A percentile compares a stretch with the other conserved stretches of the same genome.
Conservation (phyloP, 495 filamentous ascomycete genomes). For the Lasiosphaeria hispida region DNA sequence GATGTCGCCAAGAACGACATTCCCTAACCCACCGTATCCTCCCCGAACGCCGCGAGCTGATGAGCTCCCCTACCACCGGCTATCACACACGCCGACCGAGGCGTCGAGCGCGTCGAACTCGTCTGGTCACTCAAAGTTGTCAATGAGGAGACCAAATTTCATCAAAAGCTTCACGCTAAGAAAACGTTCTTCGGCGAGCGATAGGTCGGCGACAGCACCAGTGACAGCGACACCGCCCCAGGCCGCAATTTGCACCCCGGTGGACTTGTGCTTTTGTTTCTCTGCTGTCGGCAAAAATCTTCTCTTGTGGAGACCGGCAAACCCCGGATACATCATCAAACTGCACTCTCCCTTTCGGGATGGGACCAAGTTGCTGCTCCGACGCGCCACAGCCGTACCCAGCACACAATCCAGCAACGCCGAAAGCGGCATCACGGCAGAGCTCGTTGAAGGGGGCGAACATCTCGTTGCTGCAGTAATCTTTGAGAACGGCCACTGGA, state of each 20-base stretch:
- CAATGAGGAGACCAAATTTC: too few relatives aligned
- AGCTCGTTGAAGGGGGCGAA: constrained; percentile 4
- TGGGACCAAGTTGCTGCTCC: constrained; percentile 1
- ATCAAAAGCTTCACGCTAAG: too few relatives aligned
- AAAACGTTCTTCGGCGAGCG: too few relatives aligned
- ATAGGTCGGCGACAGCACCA: too few relatives aligned
- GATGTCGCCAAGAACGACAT: too few relatives aligned
- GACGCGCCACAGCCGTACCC: neutral
- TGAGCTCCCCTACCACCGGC: too few relatives aligned
- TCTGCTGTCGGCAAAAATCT: constrained; percentile 9
- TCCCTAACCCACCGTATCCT: too few relatives aligned
- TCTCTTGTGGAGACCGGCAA: constrained; percentile 17
- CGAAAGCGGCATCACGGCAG: neutral
- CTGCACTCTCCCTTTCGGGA: constrained; percentile 8
- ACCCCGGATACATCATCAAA: constrained; percentile 6
- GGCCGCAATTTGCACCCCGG: neutral
- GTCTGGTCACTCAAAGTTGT: too few relatives aligned
- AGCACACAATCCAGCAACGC: neutral
- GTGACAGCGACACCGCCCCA: too few relatives aligned
- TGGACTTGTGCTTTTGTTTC: constrained; percentile 20
- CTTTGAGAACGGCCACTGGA: neutral
- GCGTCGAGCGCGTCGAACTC: too few relatives aligned
- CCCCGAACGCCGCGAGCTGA: too few relatives aligned
- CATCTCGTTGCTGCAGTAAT: neutral
- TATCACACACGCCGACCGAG: too few relatives aligned